Evolutionary conservation across 2,329 filamentous ascomycete species (phyloP), one percentile per base, ranked within the genome.

Genomic region (Macroventuria anomochaeta): DNA sequence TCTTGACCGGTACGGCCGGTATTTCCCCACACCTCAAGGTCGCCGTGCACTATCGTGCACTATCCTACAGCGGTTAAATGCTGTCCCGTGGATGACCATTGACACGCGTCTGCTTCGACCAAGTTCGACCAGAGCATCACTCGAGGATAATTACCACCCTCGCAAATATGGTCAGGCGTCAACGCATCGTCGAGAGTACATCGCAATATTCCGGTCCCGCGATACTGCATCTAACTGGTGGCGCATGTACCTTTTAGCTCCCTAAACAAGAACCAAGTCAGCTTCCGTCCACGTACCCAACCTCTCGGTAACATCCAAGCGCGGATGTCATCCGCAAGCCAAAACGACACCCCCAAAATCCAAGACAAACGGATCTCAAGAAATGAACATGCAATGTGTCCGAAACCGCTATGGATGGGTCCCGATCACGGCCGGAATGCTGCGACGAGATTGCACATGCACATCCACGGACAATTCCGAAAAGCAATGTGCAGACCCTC

Each of bases 301-400:
- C 21, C 34, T 53, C 50, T 59, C 57, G 61, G 62, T 58, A 62
- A 26, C 50, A 54, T 54, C 55, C 57, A 57, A 54, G 51, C 39
- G 57, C 38, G 56, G 33, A 18, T 29, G n/a, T 36, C 44, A 54
- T 23, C 32, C 39, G 38, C 32, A 46, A 23, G 44, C 21, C 12
- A 8, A 13, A 33, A 43, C 7, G 13, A 33, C 38, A 25, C 32
- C 13, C 28, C 33, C 21, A 36, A n/a, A 12, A 33, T 33, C n/a
- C 15, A 43, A 37, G 29, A 42, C 36, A 23, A n/a, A 31, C 15
- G 10, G 18, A 28, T 11, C 5, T 43, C 21, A 26, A 39, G 21
- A 23, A 28, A 34, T 39, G 32, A 48, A 20, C 29, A 26, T 47
- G 36, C 20, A 41, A 41, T 46, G 40, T 41, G 41, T 37, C 17